These are phyloP conservation scores for Fusarium lyarnte DNA, from an alignment of 2,329 filamentous ascomycete species.

Conservation along the genomic window DNA sequence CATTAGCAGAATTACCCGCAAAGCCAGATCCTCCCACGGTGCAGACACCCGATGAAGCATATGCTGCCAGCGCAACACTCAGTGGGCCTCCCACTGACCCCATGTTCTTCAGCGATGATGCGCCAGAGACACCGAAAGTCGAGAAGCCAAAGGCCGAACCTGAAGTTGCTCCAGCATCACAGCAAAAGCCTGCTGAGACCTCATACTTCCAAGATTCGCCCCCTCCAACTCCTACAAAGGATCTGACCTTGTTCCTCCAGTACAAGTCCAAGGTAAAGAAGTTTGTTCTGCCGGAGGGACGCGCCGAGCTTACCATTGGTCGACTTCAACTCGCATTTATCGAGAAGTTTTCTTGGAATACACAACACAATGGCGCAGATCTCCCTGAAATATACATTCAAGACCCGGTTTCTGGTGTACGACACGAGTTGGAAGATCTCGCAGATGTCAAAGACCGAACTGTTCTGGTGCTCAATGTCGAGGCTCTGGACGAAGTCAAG, in stretches of 20 bases:
- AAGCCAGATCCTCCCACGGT: conserved; percentile 49
- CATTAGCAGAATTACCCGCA: conserved; percentile 36
- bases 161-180: conserved; percentile 46
- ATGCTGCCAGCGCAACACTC: conserved; percentile 65
- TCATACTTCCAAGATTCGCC: conserved; percentile 71
- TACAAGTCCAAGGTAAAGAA: conserved; percentile 99
- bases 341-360: conserved; percentile 99
- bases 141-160: conserved; percentile 39
- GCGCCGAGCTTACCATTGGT: conserved; percentile 84
- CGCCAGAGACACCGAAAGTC: conserved; percentile 24
- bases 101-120: conserved; percentile 43
- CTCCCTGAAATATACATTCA: conserved; percentile 98
- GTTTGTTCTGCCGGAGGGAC: conserved; percentile 86
- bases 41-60: conserved; percentile 75
- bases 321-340: conserved; percentile 95
- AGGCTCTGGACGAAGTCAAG: conserved; percentile 94
- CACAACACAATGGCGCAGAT: conserved; percentile 90
- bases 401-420: conserved; percentile 93
- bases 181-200: conserved; percentile 54
- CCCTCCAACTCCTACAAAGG: conserved; percentile 75
- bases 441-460: conserved; percentile 93
- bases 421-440: conserved; percentile 94
- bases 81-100: conserved; percentile 65
- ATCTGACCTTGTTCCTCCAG: conserved; percentile 92
- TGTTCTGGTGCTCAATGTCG: conserved; percentile 93